Base-by-base conservation (phyloP, 176 grass and related monocot species). In the Musa schizocarpa region DNA sequence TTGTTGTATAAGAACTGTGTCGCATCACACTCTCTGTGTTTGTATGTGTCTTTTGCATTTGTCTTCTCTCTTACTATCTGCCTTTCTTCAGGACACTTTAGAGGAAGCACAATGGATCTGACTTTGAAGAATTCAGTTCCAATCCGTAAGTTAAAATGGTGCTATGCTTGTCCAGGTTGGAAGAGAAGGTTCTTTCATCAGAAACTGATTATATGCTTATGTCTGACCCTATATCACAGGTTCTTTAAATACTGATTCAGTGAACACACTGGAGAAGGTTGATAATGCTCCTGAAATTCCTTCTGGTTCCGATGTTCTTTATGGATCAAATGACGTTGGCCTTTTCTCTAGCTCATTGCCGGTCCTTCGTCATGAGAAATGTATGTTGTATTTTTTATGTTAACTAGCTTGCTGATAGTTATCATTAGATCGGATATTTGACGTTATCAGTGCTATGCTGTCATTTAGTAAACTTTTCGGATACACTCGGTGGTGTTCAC, bases 331-430 rank as follows among this genome's bases (percentile, higher is more conserved):
- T 54, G 69, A 88, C 66, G 51, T 65, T 57, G 73, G 62, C 57
- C 74, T 88, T 50, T 79, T 88, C 71, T 84, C 86, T 49, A 76
- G 64, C 71, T 88, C 86, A 29, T 43, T 84, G 75, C 86, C 82
- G 50, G 64, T 59, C 49, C 54, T 88, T 52, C 75, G 50, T 52
- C 77, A 75, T 67, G 69, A 53, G 6, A 84, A 84, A 81, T 63
- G 63, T 88, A 83, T 48, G 54, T 51, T 53, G 22, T 57, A 9
- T 57, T 68, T 12, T 13, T 61, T 0, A 12, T 70, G 17, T 26
- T 4, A 6, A 70, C 17, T 80, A 63, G 52, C 48, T 65, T 51
- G 55, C n/a, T 49, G 13, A n/a, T 25, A n/a, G 8, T 14, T 43
- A 43, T 79, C 12, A 0, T 22, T 72, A 17, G 50, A 50, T 51